Evolutionary conservation across 208 protist species (phyloP).

Genomic region (Herpetomonas tarakana): DNA sequence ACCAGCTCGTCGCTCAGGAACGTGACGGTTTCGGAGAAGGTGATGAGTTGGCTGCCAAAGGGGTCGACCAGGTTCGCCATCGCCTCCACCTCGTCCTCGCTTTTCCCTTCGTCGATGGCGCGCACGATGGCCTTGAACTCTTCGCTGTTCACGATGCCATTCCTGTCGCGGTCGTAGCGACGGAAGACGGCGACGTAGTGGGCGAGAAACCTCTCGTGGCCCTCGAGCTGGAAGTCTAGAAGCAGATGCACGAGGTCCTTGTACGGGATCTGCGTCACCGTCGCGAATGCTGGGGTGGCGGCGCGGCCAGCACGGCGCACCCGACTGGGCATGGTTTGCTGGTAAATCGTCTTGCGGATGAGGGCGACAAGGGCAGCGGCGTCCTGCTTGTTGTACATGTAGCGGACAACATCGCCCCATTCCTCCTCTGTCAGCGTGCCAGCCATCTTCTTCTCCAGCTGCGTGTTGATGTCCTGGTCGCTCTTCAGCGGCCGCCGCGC

Average conservation of each 20-base stretch:
- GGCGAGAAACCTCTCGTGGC: constrained; percentile 84
- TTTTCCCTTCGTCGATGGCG: constrained; percentile 42
- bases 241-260: constrained; percentile 71
- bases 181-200: constrained; percentile 74
- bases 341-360: constrained; percentile 51
- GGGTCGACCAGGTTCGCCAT: constrained; percentile 67
- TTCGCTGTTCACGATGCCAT: constrained; percentile 74
- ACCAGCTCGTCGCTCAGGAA: constrained; percentile 73
- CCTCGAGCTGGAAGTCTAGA: constrained; percentile 87
- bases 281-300: constrained; percentile 7
- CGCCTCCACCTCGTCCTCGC: constrained; percentile 48
- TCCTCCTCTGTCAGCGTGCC: constrained; percentile 63
- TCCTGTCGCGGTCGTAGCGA: constrained; percentile 58
- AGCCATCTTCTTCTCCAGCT: constrained; percentile 50
- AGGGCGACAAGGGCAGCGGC: constrained; percentile 54
- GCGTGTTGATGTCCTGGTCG: constrained; percentile 42
- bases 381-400: constrained; percentile 88
- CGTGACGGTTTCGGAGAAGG: constrained; percentile 77
- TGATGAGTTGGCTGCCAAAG: constrained; percentile 73
- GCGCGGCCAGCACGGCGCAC: constrained; percentile 16
- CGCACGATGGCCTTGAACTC: constrained; percentile 65
- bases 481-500: constrained; percentile 40
- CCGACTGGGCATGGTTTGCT: constrained; percentile 20
- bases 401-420: constrained; percentile 82
- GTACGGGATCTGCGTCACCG: constrained; percentile 45